Conservation (phyloP, 805 yeast species). For the Wickerhamomyces queroliae region DNA sequence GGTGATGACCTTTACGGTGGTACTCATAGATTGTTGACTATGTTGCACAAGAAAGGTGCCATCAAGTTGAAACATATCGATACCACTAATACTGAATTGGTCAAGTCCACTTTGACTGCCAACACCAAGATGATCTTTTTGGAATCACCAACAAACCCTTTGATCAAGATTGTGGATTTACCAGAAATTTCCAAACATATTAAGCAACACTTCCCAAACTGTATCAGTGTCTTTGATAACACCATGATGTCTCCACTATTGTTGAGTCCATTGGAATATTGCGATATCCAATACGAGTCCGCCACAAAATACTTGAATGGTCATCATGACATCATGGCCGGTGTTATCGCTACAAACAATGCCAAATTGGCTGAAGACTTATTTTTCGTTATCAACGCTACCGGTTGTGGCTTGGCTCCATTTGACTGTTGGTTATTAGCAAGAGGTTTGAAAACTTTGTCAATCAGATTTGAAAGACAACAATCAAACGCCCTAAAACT, state of each 20-base stretch:
- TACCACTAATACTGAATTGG: slow-evolving; percentile 64
- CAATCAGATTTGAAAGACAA: slow-evolving; percentile 82
- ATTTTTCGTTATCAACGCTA: slow-evolving; percentile 76
- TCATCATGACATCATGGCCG: slow-evolving; percentile 97
- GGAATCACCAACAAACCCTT: slow-evolving; percentile 92
- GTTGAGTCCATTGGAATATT: slow-evolving; percentile 79
- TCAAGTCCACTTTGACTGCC: slow-evolving; percentile 47
- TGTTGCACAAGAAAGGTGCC: slow-evolving; percentile 56
- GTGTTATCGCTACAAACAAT: slow-evolving; percentile 70
- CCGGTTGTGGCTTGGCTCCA: slow-evolving; percentile 89
- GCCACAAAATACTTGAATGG: slow-evolving; percentile 93
- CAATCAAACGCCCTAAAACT: slow-evolving; percentile 73
- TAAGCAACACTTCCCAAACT: slow-evolving; percentile 59
- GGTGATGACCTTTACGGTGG: slow-evolving; percentile 97
- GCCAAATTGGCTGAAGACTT: slow-evolving; percentile 60
- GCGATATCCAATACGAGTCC: slow-evolving; percentile 88
- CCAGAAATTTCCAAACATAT: slow-evolving; percentile 60
- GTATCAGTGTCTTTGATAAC: slow-evolving; percentile 82
- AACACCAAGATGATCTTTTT: slow-evolving; percentile 74
- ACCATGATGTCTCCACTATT: slow-evolving; percentile 94
- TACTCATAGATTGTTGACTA: slow-evolving; percentile 78
- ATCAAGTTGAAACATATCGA: slow-evolving; percentile 72
- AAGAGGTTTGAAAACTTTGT: slow-evolving; percentile 84
- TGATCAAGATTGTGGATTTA: slow-evolving; percentile 82
- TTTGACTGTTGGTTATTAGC: slow-evolving; percentile 87